Base-by-base conservation (phyloP, 1,284 basidiomycete genomes). In the Cystobasidium pallidum region DNA sequence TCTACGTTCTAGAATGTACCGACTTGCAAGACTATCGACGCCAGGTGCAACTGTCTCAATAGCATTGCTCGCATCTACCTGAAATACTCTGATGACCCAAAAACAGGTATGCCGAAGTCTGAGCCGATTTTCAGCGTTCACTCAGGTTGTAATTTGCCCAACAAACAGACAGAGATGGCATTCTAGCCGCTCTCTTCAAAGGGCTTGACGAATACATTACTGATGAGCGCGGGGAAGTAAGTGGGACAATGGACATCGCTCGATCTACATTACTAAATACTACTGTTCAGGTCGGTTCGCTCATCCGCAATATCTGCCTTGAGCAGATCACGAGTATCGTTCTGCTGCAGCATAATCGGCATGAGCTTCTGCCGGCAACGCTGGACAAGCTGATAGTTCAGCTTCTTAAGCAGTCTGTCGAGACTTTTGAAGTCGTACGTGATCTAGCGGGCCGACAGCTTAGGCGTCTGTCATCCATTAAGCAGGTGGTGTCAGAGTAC, bases 191-290 rank as follows among this genome's bases (percentile, higher is more conserved):
- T 28, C n/a, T 71, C 3, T 81, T 89, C 24, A 79, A 78, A 15
- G 93, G 92, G 1, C 81, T 99, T 47, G 84, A 87, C 19, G 95
- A 99, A 82, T 98, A 98, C 79, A 89, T 92, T 1, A 88, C 87
- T 36, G 96, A 99, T 79, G 91, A 96, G 80, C 86, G 96, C 71
- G 96, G 96, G 3, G 96, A 99, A 79, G 61, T 71, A 26, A 41
- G 64, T 8, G 4, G 19, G 3, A 7, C 11, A 17, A 7, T 19
- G 49, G 26, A n/a, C 11, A 2, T 34, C 30, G 34, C 24, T 36
- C 30, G 2, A 19, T 24, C 19, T 2, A 19, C 13, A 8, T 47
- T 36, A 54, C 45, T 45, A 15, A 49, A 6, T 19, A 28, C 36
- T 13, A 2, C 41, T 21, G n/a, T n/a, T 6, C 19, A 66, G 64